Evolutionary conservation across 129 eudicot genomes (phyloP).

Genomic region (Apium graveolens): DNA sequence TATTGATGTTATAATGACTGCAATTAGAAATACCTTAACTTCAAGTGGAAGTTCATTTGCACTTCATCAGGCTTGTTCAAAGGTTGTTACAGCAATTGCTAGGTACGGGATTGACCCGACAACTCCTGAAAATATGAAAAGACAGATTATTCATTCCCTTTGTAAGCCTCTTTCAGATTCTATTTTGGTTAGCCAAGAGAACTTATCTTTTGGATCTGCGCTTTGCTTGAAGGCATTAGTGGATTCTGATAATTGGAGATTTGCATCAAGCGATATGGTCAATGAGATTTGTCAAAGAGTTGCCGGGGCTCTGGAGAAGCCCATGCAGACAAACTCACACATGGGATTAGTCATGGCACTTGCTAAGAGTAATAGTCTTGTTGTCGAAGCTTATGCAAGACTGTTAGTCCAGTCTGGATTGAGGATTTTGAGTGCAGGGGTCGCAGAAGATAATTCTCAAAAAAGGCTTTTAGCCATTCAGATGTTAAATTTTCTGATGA

Average conservation of each 20-base stretch:
- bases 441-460: conserved; percentile 56
- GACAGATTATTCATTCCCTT: conserved; percentile 53
- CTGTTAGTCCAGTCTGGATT: conserved; percentile 61
- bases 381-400: conserved; percentile 78
- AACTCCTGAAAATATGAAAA: conserved; percentile 56
- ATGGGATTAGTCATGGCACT: conserved; percentile 77
- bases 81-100: conserved; percentile 89
- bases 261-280: conserved; percentile 65
- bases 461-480: conserved; percentile 75
- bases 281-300: conserved; percentile 85
- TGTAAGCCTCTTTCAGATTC: conserved; percentile 88
- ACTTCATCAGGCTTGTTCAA: conserved; percentile 94
- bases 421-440: conserved; percentile 49
- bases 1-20: conserved; percentile 71
- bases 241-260: conserved; percentile 88
- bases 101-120: conserved; percentile 85
- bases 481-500: conserved; percentile 77
- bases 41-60: conserved; percentile 86
- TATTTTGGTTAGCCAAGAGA: conserved; percentile 68
- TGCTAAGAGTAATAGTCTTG: conserved; percentile 68
- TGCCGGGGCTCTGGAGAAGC: conserved; percentile 70
- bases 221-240: conserved; percentile 80
- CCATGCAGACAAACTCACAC: conserved; percentile 51
- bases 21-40: conserved; percentile 56
- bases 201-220: conserved; percentile 81